Evolutionary conservation across 2,329 filamentous ascomycete genomes (phyloP).

Genomic region (Hypoxylon sp.): DNA sequence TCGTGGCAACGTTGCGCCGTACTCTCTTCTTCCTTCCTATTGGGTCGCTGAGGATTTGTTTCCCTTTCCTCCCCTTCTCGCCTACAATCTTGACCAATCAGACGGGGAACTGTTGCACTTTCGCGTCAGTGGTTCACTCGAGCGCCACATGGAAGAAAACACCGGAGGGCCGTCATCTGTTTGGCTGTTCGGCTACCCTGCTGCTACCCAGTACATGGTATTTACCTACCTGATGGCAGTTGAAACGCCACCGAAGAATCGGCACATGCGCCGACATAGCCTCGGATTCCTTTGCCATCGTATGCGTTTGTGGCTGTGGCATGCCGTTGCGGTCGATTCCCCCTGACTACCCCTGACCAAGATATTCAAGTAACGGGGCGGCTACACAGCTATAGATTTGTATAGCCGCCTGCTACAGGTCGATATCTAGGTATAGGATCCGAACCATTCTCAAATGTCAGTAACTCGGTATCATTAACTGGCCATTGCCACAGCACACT

Average conservation of each 20-base stretch:
- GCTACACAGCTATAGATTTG: neutral
- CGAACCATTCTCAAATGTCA: neutral
- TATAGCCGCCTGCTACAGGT: neutral
- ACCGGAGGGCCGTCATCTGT: slow-evolving; percentile 6
- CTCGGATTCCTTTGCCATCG: too few species aligned
- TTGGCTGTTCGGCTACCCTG: slow-evolving; percentile 4
- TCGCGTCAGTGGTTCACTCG: slow-evolving; percentile 20
- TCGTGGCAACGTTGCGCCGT: slow-evolving; percentile 25
- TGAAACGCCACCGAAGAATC: slow-evolving; percentile 15
- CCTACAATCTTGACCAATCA: slow-evolving; percentile 18
- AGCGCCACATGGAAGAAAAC: slow-evolving; percentile 31
- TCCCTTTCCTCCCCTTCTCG: slow-evolving; percentile 22
- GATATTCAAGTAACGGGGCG: neutral
- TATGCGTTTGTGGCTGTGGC: slow-evolving; percentile 1
- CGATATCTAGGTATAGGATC: neutral
- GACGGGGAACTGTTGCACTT: slow-evolving; percentile 13
- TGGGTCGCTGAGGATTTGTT: slow-evolving; percentile 16
- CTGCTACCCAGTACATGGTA: slow-evolving; percentile 1
- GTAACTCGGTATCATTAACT: neutral
- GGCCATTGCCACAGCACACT: slow-evolving; percentile 7
- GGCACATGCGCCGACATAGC: slow-evolving; percentile 7
- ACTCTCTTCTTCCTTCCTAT: slow-evolving; percentile 17
- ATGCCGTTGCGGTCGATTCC: neutral
- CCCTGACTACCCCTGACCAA: neutral
- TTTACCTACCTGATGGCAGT: slow-evolving; percentile 2